phyloP scores from a whole-genome alignment of 2,329 filamentous ascomycete genomes.

The Endocalyx cinctus region DNA sequence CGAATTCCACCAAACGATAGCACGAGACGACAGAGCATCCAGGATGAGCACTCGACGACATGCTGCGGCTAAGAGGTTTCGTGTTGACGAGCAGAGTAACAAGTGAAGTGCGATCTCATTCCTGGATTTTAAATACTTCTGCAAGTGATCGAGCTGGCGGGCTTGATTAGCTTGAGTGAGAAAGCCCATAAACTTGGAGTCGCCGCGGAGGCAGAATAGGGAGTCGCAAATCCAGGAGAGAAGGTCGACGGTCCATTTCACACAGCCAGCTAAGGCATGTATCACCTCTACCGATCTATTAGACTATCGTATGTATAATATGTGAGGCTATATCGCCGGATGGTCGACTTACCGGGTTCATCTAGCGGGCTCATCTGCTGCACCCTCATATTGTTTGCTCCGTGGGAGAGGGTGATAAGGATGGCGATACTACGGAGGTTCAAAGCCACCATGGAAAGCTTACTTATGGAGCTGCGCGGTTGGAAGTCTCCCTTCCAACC shows the following conservation, averaged over 20 bases:
- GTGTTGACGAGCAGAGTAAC: slow-evolving; percentile 68
- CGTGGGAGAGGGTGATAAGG: slow-evolving; percentile 59
- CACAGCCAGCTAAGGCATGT: slow-evolving; percentile 66
- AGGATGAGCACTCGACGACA: slow-evolving; percentile 61
- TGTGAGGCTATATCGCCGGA: too few species aligned
- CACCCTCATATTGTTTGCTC: slow-evolving; percentile 48
- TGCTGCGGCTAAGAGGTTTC: slow-evolving; percentile 65
- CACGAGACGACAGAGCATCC: slow-evolving; percentile 42
- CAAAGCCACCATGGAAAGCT: slow-evolving; percentile 69
- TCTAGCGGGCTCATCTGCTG: slow-evolving; percentile 56
- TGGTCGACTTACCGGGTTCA: slow-evolving; percentile 53
- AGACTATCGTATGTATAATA: too few species aligned
- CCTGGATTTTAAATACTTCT: slow-evolving; percentile 45
- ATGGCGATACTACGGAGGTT: slow-evolving; percentile 70
- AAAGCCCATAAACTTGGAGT: slow-evolving; percentile 45
- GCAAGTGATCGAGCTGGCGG: slow-evolving; percentile 42
- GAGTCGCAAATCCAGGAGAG: slow-evolving; percentile 58
- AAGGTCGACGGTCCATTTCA: slow-evolving; percentile 74
- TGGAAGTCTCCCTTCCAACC: slow-evolving; percentile 64
- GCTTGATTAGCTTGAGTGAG: slow-evolving; percentile 33
- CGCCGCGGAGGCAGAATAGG: slow-evolving; percentile 51
- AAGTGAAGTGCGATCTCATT: slow-evolving; percentile 58
- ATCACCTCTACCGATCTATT: slow-evolving; percentile 59
- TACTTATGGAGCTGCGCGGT: slow-evolving; percentile 62
- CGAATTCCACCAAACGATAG: slow-evolving; percentile 47